Percentiles rank a stretch among this genome's conserved stretches.
Conservation (phyloP, 345 rosid genomes). For the Hevea brasiliensis region DNA sequence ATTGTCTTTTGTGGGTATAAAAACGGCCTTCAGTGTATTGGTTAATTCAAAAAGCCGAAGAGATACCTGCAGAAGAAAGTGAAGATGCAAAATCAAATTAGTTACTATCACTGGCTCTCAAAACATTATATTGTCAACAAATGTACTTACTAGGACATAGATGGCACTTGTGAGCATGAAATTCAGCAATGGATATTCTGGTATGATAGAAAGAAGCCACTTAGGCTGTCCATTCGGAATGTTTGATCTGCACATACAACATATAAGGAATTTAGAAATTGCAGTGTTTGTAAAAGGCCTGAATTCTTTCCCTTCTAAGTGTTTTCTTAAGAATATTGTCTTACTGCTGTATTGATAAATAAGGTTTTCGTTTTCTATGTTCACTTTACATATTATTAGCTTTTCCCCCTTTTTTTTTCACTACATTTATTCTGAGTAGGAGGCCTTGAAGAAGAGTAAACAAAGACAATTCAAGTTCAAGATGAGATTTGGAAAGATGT, state of each 20-base stretch:
- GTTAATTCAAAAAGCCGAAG: constrained; percentile 80
- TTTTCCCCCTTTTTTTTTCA: background rate
- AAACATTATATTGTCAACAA: background rate
- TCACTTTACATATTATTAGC: background rate
- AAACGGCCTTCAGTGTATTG: constrained; percentile 64
- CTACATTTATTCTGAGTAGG: background rate
- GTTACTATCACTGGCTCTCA: background rate
- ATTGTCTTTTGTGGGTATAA: constrained; percentile 78
- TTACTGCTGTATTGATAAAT: background rate
- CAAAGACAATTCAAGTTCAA: background rate
- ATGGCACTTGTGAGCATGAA: constrained; percentile 95
- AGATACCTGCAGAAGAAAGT: constrained; percentile 58
- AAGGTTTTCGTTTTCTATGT: background rate
- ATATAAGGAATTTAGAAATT: constrained; percentile 5
- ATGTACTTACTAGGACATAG: constrained; percentile 65
- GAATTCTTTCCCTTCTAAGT: background rate
- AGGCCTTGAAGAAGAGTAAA: background rate
- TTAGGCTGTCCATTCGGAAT: constrained; percentile 92
- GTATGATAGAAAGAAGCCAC: constrained; percentile 93
- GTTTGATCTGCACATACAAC: constrained; percentile 58
- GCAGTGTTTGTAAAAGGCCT: background rate
- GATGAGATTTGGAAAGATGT: background rate
- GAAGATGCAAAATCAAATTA: background rate
- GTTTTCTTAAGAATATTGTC: background rate
- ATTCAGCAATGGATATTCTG: constrained; percentile 85